These are phyloP conservation scores for Myriosclerotinia duriaeana DNA, from an alignment of 2,329 filamentous ascomycete genomes.

Conservation along the genomic window DNA sequence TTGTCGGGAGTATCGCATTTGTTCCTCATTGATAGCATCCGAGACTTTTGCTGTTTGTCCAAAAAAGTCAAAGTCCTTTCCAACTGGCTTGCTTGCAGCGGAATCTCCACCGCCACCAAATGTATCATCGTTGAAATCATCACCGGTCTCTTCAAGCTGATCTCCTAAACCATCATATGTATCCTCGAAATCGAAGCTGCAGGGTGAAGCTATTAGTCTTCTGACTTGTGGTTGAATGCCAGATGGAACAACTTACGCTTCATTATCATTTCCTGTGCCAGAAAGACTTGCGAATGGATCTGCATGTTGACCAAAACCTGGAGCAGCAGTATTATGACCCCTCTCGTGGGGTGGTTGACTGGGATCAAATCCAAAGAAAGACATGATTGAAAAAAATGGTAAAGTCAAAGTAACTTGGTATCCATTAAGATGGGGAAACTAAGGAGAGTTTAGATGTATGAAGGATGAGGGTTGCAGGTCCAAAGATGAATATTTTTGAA, in stretches of 20 bases:
- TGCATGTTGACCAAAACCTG: conserved; percentile 77
- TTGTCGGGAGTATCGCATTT: conserved; percentile 77
- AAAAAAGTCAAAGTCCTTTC: conserved; percentile 97
- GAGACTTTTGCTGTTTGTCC: conserved; percentile 86
- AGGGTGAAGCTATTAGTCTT: not conserved
- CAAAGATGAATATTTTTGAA: not conserved
- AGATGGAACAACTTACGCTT: conserved; percentile 40
- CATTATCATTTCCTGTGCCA: conserved; percentile 58
- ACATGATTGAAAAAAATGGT: conserved; percentile 57
- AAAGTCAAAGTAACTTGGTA: not conserved
- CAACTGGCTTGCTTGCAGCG: conserved; percentile 55
- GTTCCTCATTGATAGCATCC: conserved; percentile 85
- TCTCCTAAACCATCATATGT: conserved; percentile 95
- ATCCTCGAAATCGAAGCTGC: conserved; percentile 84
- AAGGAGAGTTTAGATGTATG: not conserved
- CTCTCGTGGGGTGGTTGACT: conserved; percentile 58
- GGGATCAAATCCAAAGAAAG: conserved; percentile 87
- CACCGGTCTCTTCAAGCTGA: conserved; percentile 84
- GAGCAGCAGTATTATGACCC: conserved; percentile 65
- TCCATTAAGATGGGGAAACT: conserved; percentile 13
- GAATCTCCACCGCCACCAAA: conserved; percentile 61
- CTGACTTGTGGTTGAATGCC: not conserved
- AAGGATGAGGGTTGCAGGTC: not conserved
- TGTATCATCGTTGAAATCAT: conserved; percentile 96
- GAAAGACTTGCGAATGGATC: conserved; percentile 88